Base-by-base conservation (phyloP, 768 basidiomycete species). In the Suillus brevipes region DNA sequence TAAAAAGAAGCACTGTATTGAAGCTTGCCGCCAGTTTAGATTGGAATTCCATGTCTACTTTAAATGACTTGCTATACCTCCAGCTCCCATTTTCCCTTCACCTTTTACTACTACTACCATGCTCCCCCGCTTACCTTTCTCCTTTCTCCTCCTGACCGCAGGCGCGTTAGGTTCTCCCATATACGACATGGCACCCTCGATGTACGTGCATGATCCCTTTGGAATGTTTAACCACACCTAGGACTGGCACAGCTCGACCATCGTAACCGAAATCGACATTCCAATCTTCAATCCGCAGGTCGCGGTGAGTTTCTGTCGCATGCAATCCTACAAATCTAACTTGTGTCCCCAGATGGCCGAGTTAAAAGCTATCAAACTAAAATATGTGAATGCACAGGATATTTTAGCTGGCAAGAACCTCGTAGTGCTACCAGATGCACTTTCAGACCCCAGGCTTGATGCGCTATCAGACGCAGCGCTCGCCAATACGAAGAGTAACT, bases 1-100 rank as follows among this genome's bases (percentile, higher is more conserved):
- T 1, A 23, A 20, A 49, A 13, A 13, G n/a, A 43, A 12, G 12
- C 23, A 25, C 14, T 25, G 49, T 50, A 9, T 28, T 20, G 52
- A 31, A 31, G 31, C 18, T 20, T 2, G 12, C 34, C 20, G 20
- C 31, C 20, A 36, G 53, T 34, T 20, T 36, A 36, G 53, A 36
- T 55, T 36, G 34, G 12, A 55, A 55, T 36, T 4, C 0, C 20
- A 36, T 55, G 31, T 20, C 8, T 34, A 10, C 20, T 20, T 20
- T 55, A n/a, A 55, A 31, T 61, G 77, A 78, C 65, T 76, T 77
- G 6, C 42, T 23, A 37, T 9, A 56, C 16, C n/a, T 47, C 57
- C 42, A 34, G n/a, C 20, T 59, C 42, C 20, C 37, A 14, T 20
- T 34, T n/a, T 45, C 4, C 16, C 49, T 60, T 2, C 23, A 34